Base-by-base conservation (phyloP, 768 basidiomycete species). In the Serpula lacrymans region DNA sequence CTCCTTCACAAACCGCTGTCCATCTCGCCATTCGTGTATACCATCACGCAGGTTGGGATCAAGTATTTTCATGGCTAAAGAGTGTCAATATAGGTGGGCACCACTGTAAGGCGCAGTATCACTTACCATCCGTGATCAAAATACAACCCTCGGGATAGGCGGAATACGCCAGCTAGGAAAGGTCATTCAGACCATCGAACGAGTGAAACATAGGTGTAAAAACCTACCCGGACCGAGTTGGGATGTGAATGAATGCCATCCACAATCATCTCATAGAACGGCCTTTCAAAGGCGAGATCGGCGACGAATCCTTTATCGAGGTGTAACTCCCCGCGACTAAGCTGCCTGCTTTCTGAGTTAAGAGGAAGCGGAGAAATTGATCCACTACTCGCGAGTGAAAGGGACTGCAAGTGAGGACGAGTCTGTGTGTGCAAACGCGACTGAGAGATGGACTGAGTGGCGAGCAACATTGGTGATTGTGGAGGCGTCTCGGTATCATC, bases 171-270 rank as follows among this genome's bases (percentile, higher is more conserved):
- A 91, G 63, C 87, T 90, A n/a, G 53, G 30, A 35, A 17, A 31
- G 38, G 16, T 28, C 20, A 36, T n/a, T 29, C 14, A 45, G 28
- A 20, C 16, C 30, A 18, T 42, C 22, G 47, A 21, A 16, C 17
- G 5, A n/a, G 24, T 20, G 23, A 17, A 24, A 37, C 17, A 31
- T 5, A 5, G 28, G 14, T 11, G 23, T 9, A 37, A 25, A 1
- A 31, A 68, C 82, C 41, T 60, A 92, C 86, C 52, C 87, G 71
- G 42, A 94, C 87, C 31, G 88, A 88, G 58, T 91, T 88, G 12
- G 92, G 91, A 60, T 94, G 91, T 10, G 81, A 87, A 56, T 95
- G 92, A 39, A 92, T 79, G 1, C 91, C 92, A 57, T 95, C 92
- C 6, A 90, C 90, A 47, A 94, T 95, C 39, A 94, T 67, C 39